Conservation (phyloP, 129 eudicot species). For the Centella asiatica region DNA sequence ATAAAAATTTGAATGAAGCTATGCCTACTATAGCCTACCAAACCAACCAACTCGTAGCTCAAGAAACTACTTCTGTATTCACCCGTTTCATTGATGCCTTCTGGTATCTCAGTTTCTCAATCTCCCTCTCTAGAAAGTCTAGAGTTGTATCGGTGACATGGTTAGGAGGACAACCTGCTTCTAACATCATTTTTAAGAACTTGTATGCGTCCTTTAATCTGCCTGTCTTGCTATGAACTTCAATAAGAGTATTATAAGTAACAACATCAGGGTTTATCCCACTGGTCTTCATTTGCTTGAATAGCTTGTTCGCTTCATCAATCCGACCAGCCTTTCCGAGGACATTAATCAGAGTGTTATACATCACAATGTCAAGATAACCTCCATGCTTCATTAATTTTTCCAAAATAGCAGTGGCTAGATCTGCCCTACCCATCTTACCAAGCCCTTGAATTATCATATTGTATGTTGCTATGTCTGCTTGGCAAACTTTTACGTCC, state of each 20-base stretch:
- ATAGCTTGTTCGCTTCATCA: slow-evolving; percentile 52
- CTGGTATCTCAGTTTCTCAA: slow-evolving; percentile 38
- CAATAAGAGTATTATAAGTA: slow-evolving; percentile 79
- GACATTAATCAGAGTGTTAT: slow-evolving; percentile 72
- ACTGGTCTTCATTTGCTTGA: slow-evolving; percentile 62
- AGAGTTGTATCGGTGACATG: slow-evolving; percentile 86
- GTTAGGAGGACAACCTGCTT: slow-evolving; percentile 82
- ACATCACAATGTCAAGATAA: slow-evolving; percentile 85
- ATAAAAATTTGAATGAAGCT: not conserved
- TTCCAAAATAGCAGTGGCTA: slow-evolving; percentile 58
- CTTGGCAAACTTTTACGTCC: slow-evolving; percentile 46
- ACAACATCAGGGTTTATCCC: slow-evolving; percentile 94
- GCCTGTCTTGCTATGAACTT: slow-evolving; percentile 76
- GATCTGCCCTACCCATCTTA: slow-evolving; percentile 74
- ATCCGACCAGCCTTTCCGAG: slow-evolving; percentile 82
- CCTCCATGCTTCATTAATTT: slow-evolving; percentile 59
- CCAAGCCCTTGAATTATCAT: slow-evolving; percentile 79
- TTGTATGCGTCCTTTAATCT: slow-evolving; percentile 60
- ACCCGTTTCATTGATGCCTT: slow-evolving; percentile 30
- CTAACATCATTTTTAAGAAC: slow-evolving; percentile 79
- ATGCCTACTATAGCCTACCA: not conserved
- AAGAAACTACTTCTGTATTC: slow-evolving; percentile 12
- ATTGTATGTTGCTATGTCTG: slow-evolving; percentile 79
- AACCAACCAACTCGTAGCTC: not conserved
- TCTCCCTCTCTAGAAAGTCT: slow-evolving; percentile 64